Conservation (phyloP, 1,284 basidiomycete genomes). For the Wolfiporia cocos region DNA sequence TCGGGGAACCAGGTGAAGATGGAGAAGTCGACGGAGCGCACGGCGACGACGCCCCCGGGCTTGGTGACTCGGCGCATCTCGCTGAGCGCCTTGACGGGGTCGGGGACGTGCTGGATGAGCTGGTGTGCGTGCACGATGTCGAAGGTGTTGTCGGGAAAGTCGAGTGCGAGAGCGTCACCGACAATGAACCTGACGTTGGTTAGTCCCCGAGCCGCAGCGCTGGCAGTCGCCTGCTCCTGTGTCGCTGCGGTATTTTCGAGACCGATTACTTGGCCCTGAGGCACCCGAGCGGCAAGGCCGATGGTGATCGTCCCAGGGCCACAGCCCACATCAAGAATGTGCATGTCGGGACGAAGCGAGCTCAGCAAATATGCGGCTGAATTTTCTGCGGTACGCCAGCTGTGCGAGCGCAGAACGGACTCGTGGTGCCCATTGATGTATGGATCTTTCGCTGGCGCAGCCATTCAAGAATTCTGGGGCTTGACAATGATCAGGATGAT, state of each 20-base stretch:
- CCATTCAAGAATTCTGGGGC: no score
- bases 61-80: conserved; percentile 40
- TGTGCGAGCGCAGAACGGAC: conserved; percentile 34
- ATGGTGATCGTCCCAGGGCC: conserved; percentile 40
- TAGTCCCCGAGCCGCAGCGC: conserved; percentile 22
- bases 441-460: not conserved
- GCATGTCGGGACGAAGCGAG: conserved; percentile 31
- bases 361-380: conserved; percentile 36
- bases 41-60: conserved; percentile 35
- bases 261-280: conserved; percentile 34
- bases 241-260: conserved; percentile 28
- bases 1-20: conserved; percentile 28
- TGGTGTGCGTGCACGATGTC: conserved; percentile 41
- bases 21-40: conserved; percentile 29
- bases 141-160: conserved; percentile 30
- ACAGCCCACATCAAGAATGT: conserved; percentile 40
- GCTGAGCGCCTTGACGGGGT: conserved; percentile 31
- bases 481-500: no score
- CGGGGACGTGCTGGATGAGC: conserved; percentile 36
- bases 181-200: conserved; percentile 28
- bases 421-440: conserved; percentile 14
- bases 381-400: conserved; percentile 35
- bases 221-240: conserved; percentile 25
- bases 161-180: conserved; percentile 28
- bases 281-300: conserved; percentile 33